These are phyloP conservation scores for Xylaria palmicola DNA, from an alignment of 495 filamentous ascomycete genomes.

Conservation along the genomic window DNA sequence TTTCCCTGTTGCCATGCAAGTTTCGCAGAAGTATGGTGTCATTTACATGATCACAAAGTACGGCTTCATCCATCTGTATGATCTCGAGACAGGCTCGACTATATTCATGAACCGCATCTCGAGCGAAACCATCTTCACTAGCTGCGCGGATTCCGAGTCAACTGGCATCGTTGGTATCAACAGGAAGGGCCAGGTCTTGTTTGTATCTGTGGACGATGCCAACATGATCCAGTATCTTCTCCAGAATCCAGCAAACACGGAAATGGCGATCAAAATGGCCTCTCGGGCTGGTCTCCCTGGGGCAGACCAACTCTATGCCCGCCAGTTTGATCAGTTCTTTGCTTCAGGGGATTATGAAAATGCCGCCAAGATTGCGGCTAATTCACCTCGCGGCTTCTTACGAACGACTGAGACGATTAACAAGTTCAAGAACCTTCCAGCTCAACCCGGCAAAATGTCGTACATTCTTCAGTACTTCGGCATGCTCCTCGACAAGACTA, in stretches of 20 bases:
- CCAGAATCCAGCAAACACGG: constrained; percentile 87
- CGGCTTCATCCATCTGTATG: constrained; percentile 98
- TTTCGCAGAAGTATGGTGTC: constrained; percentile 91
- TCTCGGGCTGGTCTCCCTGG: constrained; percentile 91
- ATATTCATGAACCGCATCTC: constrained; percentile 99
- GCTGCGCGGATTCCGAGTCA: constrained; percentile 77
- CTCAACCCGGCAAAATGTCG: constrained; percentile 75
- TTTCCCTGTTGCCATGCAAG: constrained; percentile 97
- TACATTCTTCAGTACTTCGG: constrained; percentile 97
- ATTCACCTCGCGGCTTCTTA: constrained; percentile 93
- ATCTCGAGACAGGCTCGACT: constrained; percentile 92
- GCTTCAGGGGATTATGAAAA: constrained; percentile 72
- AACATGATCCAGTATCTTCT: constrained; percentile 91
- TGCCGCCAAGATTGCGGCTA: constrained; percentile 92
- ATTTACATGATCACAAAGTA: constrained; percentile 98
- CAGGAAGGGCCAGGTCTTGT: constrained; percentile 92
- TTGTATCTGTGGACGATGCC: constrained; percentile 87
- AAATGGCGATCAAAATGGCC: constrained; percentile 91
- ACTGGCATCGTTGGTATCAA: constrained; percentile 93
- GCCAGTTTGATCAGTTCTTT: constrained; percentile 87
- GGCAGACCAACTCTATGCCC: constrained; percentile 89
- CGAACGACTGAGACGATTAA: constrained; percentile 92
- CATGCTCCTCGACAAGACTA: constrained; percentile 91
- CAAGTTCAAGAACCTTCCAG: constrained; percentile 82
- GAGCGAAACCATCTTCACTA: constrained; percentile 97